These are phyloP conservation scores for Leptographium radiaticola DNA, from an alignment of 2,329 filamentous ascomycete genomes.

Conservation along the genomic window DNA sequence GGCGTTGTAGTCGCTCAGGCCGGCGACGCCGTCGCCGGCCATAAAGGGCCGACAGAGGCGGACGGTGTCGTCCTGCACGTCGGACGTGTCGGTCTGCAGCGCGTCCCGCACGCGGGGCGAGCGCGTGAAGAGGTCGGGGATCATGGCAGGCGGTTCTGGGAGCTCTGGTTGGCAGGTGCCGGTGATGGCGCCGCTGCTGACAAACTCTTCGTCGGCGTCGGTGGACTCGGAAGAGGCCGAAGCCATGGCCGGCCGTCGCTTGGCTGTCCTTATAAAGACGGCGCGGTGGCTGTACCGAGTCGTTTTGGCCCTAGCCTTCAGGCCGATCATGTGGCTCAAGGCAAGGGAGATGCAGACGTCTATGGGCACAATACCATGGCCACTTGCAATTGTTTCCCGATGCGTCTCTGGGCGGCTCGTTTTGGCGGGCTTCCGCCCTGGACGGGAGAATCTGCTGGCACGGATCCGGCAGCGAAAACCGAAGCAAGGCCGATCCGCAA, in stretches of 20 bases:
- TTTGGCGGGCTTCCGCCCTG: no score
- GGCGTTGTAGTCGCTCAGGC: constrained; percentile 43
- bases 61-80: constrained; percentile 55
- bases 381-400: constrained; percentile 9
- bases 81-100: constrained; percentile 55
- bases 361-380: constrained; percentile 8
- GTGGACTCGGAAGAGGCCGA: not conserved
- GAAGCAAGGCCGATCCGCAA: not conserved
- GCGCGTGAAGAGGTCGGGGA: constrained; percentile 45
- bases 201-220: constrained; percentile 14
- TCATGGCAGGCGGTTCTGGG: constrained; percentile 14
- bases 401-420: not conserved
- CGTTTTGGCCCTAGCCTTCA: constrained; percentile 4
- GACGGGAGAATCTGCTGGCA: not conserved
- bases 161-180: not conserved
- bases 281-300: constrained; percentile 11
- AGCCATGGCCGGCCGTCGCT: constrained; percentile 7
- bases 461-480: not conserved
- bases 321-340: constrained; percentile 7
- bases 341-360: not conserved
- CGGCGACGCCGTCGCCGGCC: constrained; percentile 43
- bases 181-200: constrained; percentile 6
- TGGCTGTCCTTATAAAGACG: constrained; percentile 13
- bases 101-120: constrained; percentile 51
- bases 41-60: constrained; percentile 58